Conservation (phyloP, 768 basidiomycete species). For the Pleurotus tuber-regium region DNA sequence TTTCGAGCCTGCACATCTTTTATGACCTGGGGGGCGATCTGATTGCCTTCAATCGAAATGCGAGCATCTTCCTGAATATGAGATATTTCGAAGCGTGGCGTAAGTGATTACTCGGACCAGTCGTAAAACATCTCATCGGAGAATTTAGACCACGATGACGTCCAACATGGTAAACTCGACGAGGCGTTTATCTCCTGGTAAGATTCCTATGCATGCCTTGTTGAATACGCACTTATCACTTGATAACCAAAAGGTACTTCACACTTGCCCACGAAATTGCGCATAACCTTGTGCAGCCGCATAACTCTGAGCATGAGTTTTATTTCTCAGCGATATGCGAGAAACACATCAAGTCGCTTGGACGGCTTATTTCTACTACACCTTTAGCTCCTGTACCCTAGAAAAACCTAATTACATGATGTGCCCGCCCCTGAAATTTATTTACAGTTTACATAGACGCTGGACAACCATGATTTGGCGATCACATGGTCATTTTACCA, state of each 20-base stretch:
- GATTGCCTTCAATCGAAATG: conserved; percentile 92
- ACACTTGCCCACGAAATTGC: conserved; percentile 91
- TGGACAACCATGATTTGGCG: conserved; percentile 2
- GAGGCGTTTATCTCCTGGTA: conserved; percentile 84
- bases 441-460: not conserved
- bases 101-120: conserved; percentile 40
- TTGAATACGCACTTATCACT: not conserved
- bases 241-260: conserved; percentile 72
- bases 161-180: conserved; percentile 45
- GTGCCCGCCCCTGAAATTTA: no score
- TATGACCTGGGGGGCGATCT: conserved; percentile 75
- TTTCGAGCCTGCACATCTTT: conserved; percentile 80
- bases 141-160: conserved; percentile 65
- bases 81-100: conserved; percentile 87
- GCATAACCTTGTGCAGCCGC: conserved; percentile 83
- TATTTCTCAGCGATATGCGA: conserved; percentile 93
- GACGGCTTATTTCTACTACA: conserved; percentile 24
- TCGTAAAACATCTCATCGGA: not conserved
- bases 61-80: conserved; percentile 85
- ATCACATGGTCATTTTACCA: conserved; percentile 10
- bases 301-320: conserved; percentile 93
- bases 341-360: conserved; percentile 46
- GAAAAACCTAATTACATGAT: no score
- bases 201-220: conserved; percentile 13
- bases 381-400: not conserved